Evolutionary conservation across 169 alveolate genomes (phyloP).

Genomic region (Toxoplasma gondii): DNA sequence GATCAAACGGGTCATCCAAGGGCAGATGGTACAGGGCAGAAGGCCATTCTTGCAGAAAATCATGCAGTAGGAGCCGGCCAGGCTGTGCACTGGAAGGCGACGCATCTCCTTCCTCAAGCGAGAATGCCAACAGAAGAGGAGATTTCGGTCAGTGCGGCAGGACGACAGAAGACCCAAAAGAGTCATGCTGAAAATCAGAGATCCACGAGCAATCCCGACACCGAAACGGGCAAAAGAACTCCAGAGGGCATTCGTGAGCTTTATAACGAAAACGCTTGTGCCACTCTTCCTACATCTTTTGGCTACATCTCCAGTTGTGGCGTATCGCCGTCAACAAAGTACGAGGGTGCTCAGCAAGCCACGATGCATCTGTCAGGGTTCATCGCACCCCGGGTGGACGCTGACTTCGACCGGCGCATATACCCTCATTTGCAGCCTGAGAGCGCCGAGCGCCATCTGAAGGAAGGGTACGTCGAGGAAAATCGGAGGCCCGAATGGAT

Average conservation of each 20-base stretch:
- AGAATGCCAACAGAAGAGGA: neutral
- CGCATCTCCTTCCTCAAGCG: neutral
- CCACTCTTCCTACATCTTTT: neutral
- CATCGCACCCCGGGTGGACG: slow-evolving; percentile 13
- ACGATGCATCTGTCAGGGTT: neutral
- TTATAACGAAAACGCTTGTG: neutral
- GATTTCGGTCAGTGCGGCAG: neutral
- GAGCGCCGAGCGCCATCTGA: neutral
- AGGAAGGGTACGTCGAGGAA: neutral
- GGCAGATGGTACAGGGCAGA: neutral
- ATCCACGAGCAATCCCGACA: neutral
- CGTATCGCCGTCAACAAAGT: neutral
- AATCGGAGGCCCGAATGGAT: slow-evolving; percentile 63
- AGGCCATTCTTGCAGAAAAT: neutral
- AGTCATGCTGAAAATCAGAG: neutral
- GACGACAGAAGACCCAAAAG: neutral
- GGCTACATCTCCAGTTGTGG: slow-evolving; percentile 17
- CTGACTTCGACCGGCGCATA: neutral
- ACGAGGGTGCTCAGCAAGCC: slow-evolving; percentile 9
- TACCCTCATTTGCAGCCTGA: slow-evolving; percentile 7
- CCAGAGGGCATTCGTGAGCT: neutral
- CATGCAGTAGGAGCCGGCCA: neutral
- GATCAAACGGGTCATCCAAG: neutral
- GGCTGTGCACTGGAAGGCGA: neutral
- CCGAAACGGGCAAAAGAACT: neutral